phyloP scores from a whole-genome alignment of 768 basidiomycete genomes.

The Russula compacta region DNA sequence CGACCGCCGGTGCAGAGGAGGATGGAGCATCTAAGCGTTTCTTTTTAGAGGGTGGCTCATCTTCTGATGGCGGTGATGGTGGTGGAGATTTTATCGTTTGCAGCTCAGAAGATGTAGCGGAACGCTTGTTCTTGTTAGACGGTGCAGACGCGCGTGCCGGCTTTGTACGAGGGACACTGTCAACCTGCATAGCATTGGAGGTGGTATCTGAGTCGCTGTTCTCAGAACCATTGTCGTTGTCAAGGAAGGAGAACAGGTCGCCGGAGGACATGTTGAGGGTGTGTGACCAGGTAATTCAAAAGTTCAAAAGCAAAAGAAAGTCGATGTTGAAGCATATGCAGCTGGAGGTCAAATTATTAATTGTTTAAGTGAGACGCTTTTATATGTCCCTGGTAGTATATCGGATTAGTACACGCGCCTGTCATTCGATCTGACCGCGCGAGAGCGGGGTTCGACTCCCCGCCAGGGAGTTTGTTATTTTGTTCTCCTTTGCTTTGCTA shows the following conservation, averaged over 20 bases:
- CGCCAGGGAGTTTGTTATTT: conserved; percentile 22
- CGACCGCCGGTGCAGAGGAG: conserved; percentile 63
- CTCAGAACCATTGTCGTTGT: conserved; percentile 25
- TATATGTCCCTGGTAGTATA: conserved; percentile 20
- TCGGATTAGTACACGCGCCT: conserved; percentile 22
- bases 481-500: neutral
- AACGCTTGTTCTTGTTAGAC: conserved; percentile 41
- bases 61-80: conserved; percentile 25
- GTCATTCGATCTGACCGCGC: conserved; percentile 20
- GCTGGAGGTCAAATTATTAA: neutral
- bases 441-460: conserved; percentile 31
- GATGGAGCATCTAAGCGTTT: conserved; percentile 34
- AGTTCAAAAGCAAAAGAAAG: neutral
- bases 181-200: conserved; percentile 11
- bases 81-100: neutral
- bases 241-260: conserved; percentile 65
- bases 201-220: conserved; percentile 32
- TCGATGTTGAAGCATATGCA: neutral
- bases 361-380: fast-evolving
- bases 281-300: neutral
- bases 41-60: conserved; percentile 45
- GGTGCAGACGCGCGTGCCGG: conserved; percentile 23
- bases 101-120: conserved; percentile 28
- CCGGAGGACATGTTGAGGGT: conserved; percentile 25
- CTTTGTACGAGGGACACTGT: neutral